Base-by-base conservation (phyloP, 1,284 basidiomycete genomes). In the Rhodotorula sp. region DNA sequence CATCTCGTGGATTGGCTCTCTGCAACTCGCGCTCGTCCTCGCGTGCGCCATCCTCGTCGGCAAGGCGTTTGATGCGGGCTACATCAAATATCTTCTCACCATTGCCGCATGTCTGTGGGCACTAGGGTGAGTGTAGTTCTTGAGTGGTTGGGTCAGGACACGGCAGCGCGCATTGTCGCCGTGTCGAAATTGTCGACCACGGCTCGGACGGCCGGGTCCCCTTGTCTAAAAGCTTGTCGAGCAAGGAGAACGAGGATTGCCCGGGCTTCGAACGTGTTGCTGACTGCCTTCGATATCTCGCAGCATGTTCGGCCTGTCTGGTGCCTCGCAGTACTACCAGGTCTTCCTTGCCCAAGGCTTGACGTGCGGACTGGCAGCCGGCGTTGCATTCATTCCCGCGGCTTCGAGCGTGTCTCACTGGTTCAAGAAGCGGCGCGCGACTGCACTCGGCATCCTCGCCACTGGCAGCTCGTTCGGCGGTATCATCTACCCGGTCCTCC, bases 41-140 rank as follows among this genome's bases (percentile, higher is more conserved):
- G 62, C 70, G 0, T 74, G 71, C 46, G 74, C 74, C 8, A 63
- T 74, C 46, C 16, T 77, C 0, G 62, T 73, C 2, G 78, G 78
- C 21, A 75, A 74, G 46, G 65, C 69, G 0, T 77, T 79, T 58
- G 79, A 80, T 59, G 74, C 77, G 2, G 73, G 77, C 41, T 72
- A 75, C 63, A 68, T 77, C 63, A 72, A 71, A n/a, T 70, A 71
- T 19, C 57, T 78, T 12, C 60, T 78, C 1, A 10, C 57, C 46
- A 55, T 42, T 4, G 71, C 75, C 0, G 62, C 71, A 4, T 57
- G 72, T 12, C 44, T 77, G 17, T 78, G 76, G 63, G 54, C 67
- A 1, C 74, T 67, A 3, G 71, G 75, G 65, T 79, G 64, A 46
- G 59, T 63, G 17, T 3, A 10, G 2, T 9, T 57, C 25, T 49